Conservation (phyloP, 805 yeast genomes). For the Metschnikowia aberdeeniae region DNA sequence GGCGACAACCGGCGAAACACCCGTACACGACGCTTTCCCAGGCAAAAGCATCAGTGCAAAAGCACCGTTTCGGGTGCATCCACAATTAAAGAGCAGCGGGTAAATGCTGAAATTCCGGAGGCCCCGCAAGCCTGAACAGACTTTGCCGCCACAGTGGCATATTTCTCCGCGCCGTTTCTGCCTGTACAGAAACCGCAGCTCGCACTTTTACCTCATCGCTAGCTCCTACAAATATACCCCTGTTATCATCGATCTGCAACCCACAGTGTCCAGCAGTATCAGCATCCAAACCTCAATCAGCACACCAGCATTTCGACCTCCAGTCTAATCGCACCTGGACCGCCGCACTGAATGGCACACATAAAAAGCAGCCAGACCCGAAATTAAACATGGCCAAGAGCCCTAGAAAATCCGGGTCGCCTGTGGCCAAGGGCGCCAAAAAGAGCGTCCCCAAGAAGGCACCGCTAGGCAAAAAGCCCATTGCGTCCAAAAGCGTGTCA, state of each 20-base stretch:
- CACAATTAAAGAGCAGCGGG: not conserved
- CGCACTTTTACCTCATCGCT: constrained; percentile 16
- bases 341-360: not conserved
- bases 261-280: too few species aligned
- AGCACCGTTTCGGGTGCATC: not conserved
- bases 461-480: not conserved
- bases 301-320: not conserved
- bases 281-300: too few species aligned
- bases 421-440: constrained; percentile 3
- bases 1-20: not conserved
- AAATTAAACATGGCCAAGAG: constrained; percentile 27
- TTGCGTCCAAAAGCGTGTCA: constrained; percentile 4
- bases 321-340: too few species aligned
- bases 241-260: not conserved
- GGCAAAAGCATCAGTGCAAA: not conserved
- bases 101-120: not conserved
- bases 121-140: too few species aligned
- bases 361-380: not conserved
- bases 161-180: not conserved
- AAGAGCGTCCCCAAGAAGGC: not conserved
- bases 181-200: constrained; percentile 8
- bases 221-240: not conserved
- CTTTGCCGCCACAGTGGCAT: not conserved
- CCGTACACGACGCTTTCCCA: not conserved
- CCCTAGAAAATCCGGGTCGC: constrained; percentile 22